phyloP scores from a whole-genome alignment of 768 basidiomycete genomes.

The Collybiopsis luxurians region DNA sequence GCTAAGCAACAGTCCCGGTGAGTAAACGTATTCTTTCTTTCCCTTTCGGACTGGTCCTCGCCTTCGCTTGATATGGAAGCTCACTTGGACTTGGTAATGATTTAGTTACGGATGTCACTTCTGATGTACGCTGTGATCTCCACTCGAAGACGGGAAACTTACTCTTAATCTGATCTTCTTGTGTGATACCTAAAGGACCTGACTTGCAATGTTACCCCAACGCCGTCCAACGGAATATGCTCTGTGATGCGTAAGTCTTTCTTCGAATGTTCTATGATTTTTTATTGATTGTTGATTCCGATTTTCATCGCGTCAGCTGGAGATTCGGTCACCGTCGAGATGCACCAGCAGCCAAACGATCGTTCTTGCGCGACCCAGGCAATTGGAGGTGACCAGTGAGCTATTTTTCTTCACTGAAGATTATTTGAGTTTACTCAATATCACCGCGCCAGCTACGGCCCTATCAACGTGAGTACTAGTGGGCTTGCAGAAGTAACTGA shows the following conservation, averaged over 20 bases:
- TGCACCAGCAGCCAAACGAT: slow-evolving; percentile 50
- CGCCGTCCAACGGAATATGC: slow-evolving; percentile 35
- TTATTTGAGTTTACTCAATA: too few species aligned
- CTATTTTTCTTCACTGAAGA: too few species aligned
- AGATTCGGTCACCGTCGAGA: slow-evolving; percentile 47
- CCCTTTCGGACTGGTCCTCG: not conserved
- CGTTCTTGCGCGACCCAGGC: slow-evolving; percentile 45
- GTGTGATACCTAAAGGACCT: slow-evolving; percentile 30
- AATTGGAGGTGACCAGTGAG: slow-evolving; percentile 44
- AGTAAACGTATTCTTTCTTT: slow-evolving; percentile 7
- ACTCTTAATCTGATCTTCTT: not conserved
- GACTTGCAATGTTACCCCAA: slow-evolving; percentile 42
- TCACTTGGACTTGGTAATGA: too few species aligned
- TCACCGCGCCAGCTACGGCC: slow-evolving; percentile 29
- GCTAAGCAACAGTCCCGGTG: slow-evolving; percentile 45
- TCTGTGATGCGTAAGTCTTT: slow-evolving; percentile 33
- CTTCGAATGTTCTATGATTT: not conserved
- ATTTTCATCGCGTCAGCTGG: slow-evolving; percentile 42
- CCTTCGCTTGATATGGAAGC: too few species aligned
- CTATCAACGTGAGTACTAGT: slow-evolving; percentile 30
- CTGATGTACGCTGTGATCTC: not conserved
- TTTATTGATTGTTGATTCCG: too few species aligned
- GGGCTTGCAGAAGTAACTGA: not conserved
- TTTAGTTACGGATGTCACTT: slow-evolving; percentile 7
- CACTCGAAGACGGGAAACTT: too few species aligned